Percentiles rank a stretch among this genome's conserved stretches.
These are phyloP conservation scores for Teunomyces stri DNA, from an alignment of 805 yeast species.

Conservation along the genomic window DNA sequence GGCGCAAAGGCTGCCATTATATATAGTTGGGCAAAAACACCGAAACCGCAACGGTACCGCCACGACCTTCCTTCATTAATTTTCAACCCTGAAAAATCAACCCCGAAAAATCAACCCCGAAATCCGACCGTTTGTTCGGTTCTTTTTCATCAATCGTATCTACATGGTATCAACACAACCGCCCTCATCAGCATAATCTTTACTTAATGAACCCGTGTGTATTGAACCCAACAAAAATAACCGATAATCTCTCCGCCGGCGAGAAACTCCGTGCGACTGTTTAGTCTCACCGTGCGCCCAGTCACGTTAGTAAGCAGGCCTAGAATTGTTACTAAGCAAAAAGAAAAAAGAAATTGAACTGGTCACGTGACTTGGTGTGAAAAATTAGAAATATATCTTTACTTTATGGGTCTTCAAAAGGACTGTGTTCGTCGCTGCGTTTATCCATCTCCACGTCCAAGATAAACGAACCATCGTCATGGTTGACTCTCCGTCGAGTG, in stretches of 20 bases:
- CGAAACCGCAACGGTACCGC: background rate
- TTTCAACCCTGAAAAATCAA: background rate
- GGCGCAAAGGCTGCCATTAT: background rate
- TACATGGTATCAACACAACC: too few species aligned
- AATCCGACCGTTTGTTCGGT: background rate
- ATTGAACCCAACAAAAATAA: background rate
- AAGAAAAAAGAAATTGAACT: too few species aligned
- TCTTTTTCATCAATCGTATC: background rate
- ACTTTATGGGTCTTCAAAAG: constrained; percentile 24
- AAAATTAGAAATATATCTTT: too few species aligned
- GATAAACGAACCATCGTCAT: constrained; percentile 25
- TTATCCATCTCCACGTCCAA: constrained; percentile 32
- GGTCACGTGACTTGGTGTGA: background rate
- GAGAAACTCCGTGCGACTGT: background rate
- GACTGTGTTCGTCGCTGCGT: constrained; percentile 23
- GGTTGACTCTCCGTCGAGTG: constrained; percentile 9
- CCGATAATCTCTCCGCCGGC: background rate
- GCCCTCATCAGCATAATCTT: too few species aligned
- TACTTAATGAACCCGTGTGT: too few species aligned
- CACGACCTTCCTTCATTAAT: background rate
- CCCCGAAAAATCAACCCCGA: background rate
- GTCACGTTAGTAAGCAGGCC: background rate
- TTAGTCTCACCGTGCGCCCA: background rate
- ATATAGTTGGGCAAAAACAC: background rate
- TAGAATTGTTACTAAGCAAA: background rate